These are phyloP conservation scores for Salix exigua DNA, from an alignment of 345 rosid genomes.

Conservation along the genomic window DNA sequence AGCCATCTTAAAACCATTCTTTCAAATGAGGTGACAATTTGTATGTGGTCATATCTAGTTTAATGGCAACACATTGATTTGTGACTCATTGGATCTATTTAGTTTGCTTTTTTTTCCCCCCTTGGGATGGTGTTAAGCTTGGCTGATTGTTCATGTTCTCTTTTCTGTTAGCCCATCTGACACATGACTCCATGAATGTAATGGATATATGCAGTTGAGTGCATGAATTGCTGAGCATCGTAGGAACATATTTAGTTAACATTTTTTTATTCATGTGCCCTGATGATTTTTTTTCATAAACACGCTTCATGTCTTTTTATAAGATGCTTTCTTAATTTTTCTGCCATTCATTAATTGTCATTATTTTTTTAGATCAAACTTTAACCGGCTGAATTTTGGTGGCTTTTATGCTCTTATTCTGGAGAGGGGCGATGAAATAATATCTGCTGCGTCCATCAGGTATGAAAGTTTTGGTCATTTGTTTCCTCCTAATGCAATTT, in stretches of 20 bases:
- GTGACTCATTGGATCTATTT: not conserved
- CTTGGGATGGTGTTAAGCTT: not conserved
- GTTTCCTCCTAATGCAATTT: not conserved
- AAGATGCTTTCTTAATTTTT: not conserved
- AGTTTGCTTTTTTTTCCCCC: not conserved
- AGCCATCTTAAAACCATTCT: not conserved
- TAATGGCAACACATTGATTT: not conserved
- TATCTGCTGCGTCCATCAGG: conserved; percentile 82
- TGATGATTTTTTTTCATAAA: not conserved
- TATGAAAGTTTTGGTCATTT: conserved; percentile 21
- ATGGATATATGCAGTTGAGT: not conserved
- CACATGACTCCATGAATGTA: not conserved
- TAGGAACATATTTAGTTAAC: not conserved
- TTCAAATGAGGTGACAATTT: not conserved
- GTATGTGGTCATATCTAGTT: not conserved
- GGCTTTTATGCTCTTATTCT: conserved; percentile 76
- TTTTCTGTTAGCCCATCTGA: not conserved
- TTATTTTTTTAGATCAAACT: conserved; percentile 58
- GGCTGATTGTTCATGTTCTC: not conserved
- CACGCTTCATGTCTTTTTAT: not conserved
- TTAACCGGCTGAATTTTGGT: conserved; percentile 64
- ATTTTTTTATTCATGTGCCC: not conserved
- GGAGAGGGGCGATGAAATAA: conserved; percentile 90
- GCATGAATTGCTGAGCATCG: not conserved
- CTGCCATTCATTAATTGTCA: not conserved